Evolutionary conservation across 495 filamentous ascomycete species (phyloP), one percentile per base, ranked within the genome.

Genomic region (Melanomma pulvis-pyrius): DNA sequence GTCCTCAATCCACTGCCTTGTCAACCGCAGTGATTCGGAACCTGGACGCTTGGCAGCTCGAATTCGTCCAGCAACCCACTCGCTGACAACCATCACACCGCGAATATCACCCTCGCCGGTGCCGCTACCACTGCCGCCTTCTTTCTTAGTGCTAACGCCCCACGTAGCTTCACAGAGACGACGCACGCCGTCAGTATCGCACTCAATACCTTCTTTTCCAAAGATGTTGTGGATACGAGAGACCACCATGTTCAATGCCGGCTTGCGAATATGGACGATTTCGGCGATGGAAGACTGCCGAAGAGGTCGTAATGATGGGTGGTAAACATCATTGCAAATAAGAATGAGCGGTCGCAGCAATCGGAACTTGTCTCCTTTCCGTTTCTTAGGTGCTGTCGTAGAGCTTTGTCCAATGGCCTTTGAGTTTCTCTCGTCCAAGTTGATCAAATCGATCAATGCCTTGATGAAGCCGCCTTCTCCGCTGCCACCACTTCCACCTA

Each of bases 271-370:
- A 75, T 94, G 90, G n/a, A 98, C 89, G 32, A 96, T 85, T 75
- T 98, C 94, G 1, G 93, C 94, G 34, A 90, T 78, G 19, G 82
- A 86, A 0, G 91, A 91, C 58, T 90, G 87, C 28, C 94, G 85
- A 19, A 98, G 83, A 21, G 90, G 91, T 12, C 91, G 85, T 26
- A 98, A 82, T 59, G 92, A 90, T 24, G 94, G 85, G 71, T 96
- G 91, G 74, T 98, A 98, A n/a, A 97, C 84, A 77, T 98, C 94
- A 65, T 98, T 98, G 82, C 94, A 98, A 62, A 98, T 92, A 28
- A 97, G 77, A 62, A 98, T 92, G 34, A 98, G 80, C 0, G 94
- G 94, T 51, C 94, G 84, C 77, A 93, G 83, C 57, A 97, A 83
- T 28, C 88, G 84, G 75, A 98, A 98, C 41, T 86, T 86, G 68